Conservation (phyloP, 2,329 filamentous ascomycete species). For the Colletotrichum sp. region DNA sequence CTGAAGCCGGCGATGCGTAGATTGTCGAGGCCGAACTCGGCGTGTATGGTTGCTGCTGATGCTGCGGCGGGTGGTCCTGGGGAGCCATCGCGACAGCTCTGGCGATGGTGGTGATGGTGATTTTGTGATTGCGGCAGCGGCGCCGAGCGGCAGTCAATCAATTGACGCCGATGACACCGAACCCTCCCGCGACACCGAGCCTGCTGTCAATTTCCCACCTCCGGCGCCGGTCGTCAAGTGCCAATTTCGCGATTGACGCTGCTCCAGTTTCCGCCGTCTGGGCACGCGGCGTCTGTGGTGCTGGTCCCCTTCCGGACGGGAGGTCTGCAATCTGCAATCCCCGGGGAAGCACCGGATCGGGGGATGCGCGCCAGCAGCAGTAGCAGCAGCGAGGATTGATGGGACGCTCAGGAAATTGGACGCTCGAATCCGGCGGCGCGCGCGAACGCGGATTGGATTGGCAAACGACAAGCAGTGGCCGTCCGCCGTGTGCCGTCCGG, state of each 20-base stretch:
- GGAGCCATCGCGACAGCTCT: background rate
- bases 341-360: background rate
- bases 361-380: background rate
- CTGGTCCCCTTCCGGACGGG: background rate
- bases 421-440: background rate
- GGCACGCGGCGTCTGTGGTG: background rate
- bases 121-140: background rate
- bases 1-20: slow-evolving; percentile 13
- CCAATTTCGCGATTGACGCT: background rate
- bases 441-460: background rate
- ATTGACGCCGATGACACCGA: background rate
- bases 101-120: background rate
- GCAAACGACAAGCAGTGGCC: background rate
- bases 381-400: background rate
- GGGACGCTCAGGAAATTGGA: background rate
- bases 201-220: background rate
- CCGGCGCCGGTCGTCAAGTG: background rate
- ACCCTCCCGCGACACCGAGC: background rate
- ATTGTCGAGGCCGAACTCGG: slow-evolving; percentile 6
- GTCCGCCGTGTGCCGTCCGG: background rate
- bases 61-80: background rate
- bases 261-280: background rate
- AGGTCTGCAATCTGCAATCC: background rate
- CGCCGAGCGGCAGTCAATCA: background rate
- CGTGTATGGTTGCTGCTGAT: background rate